phyloP scores from a whole-genome alignment of 805 yeast genomes.

The Schwanniomyces vanrijiae region DNA sequence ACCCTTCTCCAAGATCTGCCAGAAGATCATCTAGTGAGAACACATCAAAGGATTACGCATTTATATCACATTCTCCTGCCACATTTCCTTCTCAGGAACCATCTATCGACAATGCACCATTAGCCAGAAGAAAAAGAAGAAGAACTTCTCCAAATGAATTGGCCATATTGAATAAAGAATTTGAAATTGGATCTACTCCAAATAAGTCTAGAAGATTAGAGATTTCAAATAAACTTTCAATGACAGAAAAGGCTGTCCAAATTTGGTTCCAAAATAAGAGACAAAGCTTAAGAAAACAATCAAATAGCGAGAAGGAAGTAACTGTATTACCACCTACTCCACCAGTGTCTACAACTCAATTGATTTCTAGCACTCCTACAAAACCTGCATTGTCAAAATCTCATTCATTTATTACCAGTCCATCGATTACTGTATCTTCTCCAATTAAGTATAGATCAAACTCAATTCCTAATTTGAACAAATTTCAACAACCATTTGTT shows the following conservation, averaged over 20 bases:
- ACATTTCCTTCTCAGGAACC: constrained; percentile 86
- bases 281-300: constrained; percentile 68
- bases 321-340: constrained; percentile 46
- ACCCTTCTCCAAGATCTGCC: not conserved
- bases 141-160: constrained; percentile 91
- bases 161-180: constrained; percentile 77
- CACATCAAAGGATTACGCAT: constrained; percentile 58
- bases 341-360: constrained; percentile 11
- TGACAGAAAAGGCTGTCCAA: constrained; percentile 98
- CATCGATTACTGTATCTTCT: constrained; percentile 11
- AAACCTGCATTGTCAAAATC: constrained; percentile 18
- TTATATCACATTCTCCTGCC: constrained; percentile 89
- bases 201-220: constrained; percentile 71
- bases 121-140: constrained; percentile 92
- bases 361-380: constrained; percentile 26
- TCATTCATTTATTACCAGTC: constrained; percentile 22
- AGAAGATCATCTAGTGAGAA: not conserved
- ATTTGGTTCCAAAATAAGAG: constrained; percentile 98
- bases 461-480: constrained; percentile 6
- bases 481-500: constrained; percentile 1
- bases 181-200: constrained; percentile 76
- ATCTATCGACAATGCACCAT: constrained; percentile 81
- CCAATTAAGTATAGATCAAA: constrained; percentile 21
- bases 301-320: constrained; percentile 35
- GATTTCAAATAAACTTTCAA: constrained; percentile 77